Base-by-base conservation (phyloP, 768 basidiomycete species). In the Lactarius psammicola region DNA sequence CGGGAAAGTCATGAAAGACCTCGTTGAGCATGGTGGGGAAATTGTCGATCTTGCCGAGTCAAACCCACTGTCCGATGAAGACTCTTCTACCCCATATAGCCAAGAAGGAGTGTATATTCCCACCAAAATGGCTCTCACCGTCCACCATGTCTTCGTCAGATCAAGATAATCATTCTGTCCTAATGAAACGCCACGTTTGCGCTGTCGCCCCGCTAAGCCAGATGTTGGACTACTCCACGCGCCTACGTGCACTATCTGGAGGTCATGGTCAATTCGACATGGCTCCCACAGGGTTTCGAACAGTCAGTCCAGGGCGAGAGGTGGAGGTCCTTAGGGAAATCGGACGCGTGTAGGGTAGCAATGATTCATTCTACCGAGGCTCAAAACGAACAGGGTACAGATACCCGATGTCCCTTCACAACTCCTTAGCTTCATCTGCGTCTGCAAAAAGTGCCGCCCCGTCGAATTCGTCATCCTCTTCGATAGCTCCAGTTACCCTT, bases 1-100 rank as follows among this genome's bases (percentile, higher is more conserved):
- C 3, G 92, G 93, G 28, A 90, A 86, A 71, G 85, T 90, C 26
- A 84, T 93, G 55, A 91, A 88, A 71, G 93, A 95, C 71, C 77
- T 95, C n/a, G 89, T 88, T 11, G 92, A 94, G 73, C 84, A 88
- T 66, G 85, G 86, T 2, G 92, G 90, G n/a, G 90, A 93, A 72
- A 78, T 95, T 13, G 75, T 86, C 28, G 88, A 92, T 69, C 81
- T 94, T 26, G 82, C 80, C 7, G 74, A 73, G 23, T 80, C 79
- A 6, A 77, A 76, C 40, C 74, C 73, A 9, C 77, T 77, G 13
- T 68, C 59, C n/a, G 76, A 78, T 28, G 80, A 78, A 15, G 79
- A 80, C 13, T 68, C 71, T 1, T 73, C 71, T 26, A 79, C 82
- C 17, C 55, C 69, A 15, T 89, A 83, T 72, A 71, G 82, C 4